Conservation (phyloP, 2,329 filamentous ascomycete species). For the Lachnellula suecica region DNA sequence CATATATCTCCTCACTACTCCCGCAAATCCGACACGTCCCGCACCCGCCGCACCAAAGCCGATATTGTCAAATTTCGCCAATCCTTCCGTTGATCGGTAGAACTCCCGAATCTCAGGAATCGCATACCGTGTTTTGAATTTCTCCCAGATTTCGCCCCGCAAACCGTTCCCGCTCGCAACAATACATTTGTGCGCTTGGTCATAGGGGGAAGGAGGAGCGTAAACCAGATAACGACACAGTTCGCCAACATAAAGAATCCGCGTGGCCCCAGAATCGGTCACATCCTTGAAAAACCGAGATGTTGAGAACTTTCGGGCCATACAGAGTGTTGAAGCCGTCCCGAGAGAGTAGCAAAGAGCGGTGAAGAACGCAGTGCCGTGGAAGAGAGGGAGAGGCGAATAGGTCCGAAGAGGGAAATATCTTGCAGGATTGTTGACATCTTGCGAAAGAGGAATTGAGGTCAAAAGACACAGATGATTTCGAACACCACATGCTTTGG, state of each 20-base stretch:
- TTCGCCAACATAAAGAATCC: constrained; percentile 48
- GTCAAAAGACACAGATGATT: constrained; percentile 38
- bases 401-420: constrained; percentile 46
- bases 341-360: constrained; percentile 42
- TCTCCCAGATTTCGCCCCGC: constrained; percentile 47
- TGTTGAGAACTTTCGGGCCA: constrained; percentile 45
- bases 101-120: constrained; percentile 47
- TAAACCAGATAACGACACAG: constrained; percentile 47
- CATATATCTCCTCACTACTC: constrained; percentile 38
- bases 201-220: constrained; percentile 42
- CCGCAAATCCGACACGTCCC: constrained; percentile 43
- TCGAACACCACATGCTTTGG: constrained; percentile 43
- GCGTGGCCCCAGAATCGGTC: constrained; percentile 40
- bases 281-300: constrained; percentile 46
- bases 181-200: constrained; percentile 42
- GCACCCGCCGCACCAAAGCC: constrained; percentile 40
- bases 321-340: constrained; percentile 40
- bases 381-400: constrained; percentile 47
- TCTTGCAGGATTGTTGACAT: constrained; percentile 37
- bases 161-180: constrained; percentile 48
- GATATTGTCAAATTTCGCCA: constrained; percentile 45
- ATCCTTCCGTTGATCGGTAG: constrained; percentile 46
- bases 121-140: constrained; percentile 41
- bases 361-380: constrained; percentile 47
- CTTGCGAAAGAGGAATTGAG: constrained; percentile 36